Percentiles rank a stretch among this genome's conserved stretches.
phyloP scores from a whole-genome alignment of 2,329 filamentous ascomycete genomes.

The Aspergillus chevalieri region DNA sequence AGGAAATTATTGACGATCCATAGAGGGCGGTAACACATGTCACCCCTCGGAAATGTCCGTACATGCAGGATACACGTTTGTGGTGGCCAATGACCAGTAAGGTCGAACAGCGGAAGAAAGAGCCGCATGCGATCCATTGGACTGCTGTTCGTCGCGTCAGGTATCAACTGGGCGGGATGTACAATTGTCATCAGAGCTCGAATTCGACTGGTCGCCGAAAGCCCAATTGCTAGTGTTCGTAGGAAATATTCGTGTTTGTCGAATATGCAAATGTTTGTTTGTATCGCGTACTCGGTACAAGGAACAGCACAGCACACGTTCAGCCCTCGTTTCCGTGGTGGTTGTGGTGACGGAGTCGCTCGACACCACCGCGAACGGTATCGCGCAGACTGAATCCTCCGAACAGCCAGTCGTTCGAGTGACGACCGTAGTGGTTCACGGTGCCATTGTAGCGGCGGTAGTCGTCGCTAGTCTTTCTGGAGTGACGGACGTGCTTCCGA shows the following conservation, averaged over 20 bases:
- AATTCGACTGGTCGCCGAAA: too few species aligned
- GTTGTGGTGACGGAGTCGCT: conserved; percentile 23
- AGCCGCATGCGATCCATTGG: too few species aligned
- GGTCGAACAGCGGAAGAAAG: too few species aligned
- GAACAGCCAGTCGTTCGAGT: conserved; percentile 49
- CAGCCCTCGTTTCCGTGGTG: conserved; percentile 22
- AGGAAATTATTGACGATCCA: too few species aligned
- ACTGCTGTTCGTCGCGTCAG: too few species aligned
- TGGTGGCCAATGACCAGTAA: too few species aligned
- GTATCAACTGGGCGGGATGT: too few species aligned
- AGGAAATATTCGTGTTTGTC: background rate
- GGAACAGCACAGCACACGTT: conserved; percentile 4
- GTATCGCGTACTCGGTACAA: background rate
- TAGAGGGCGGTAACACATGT: too few species aligned
- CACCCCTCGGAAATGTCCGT: too few species aligned
- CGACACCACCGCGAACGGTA: conserved; percentile 38
- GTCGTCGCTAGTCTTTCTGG: conserved; percentile 25
- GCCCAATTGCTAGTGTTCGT: background rate
- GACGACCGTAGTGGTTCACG: conserved; percentile 42
- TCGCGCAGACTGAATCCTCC: conserved; percentile 43
- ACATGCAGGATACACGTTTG: too few species aligned
- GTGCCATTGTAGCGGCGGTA: conserved; percentile 36
- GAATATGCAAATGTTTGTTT: background rate
- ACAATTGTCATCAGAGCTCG: too few species aligned
- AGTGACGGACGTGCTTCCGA: conserved; percentile 8